A percentile compares a stretch with the other conserved stretches of the same genome.
These are phyloP conservation scores for Wickerhamiella nectarea DNA, from an alignment of 805 yeast genomes.

Conservation along the genomic window DNA sequence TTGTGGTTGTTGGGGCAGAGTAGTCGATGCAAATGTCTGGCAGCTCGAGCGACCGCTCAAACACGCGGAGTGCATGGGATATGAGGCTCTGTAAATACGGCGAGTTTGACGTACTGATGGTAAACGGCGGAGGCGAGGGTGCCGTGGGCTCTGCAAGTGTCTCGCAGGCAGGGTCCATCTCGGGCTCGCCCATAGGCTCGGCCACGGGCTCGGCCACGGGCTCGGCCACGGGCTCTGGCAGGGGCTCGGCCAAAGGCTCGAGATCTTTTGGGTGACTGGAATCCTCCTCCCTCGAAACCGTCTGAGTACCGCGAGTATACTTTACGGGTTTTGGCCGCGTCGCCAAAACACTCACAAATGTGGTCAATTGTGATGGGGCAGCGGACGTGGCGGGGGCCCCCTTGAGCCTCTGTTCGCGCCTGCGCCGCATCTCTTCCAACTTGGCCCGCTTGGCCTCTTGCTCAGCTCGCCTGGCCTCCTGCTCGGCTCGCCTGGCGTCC, in stretches of 20 bases:
- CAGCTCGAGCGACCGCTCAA: slow-evolving; percentile 23
- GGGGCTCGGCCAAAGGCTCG: neutral
- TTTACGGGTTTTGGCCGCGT: slow-evolving; percentile 1
- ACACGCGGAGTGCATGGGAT: slow-evolving; percentile 19
- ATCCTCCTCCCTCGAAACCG: neutral
- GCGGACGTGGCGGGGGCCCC: slow-evolving; percentile 12
- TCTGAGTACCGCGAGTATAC: slow-evolving; percentile 8
- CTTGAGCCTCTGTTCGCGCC: slow-evolving; percentile 25
- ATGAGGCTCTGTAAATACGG: neutral
- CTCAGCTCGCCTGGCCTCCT: slow-evolving; percentile 28
- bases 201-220: neutral
- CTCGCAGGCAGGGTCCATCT: neutral
- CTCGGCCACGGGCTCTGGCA: no score
- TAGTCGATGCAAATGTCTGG: slow-evolving; percentile 25
- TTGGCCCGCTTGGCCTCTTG: slow-evolving; percentile 41
- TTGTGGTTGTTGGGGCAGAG: slow-evolving; percentile 7
- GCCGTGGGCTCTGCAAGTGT: neutral
- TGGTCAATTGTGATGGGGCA: slow-evolving; percentile 11
- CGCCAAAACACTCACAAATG: slow-evolving; percentile 1
- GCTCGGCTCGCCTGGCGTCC: slow-evolving; percentile 20
- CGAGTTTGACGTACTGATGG: neutral
- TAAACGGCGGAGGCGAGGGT: neutral
- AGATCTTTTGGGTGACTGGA: no score
- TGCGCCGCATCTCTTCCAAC: slow-evolving; percentile 37
- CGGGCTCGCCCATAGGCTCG: neutral